These are phyloP conservation scores for Paraphaeosphaeria minitans DNA, from an alignment of 2,329 filamentous ascomycete genomes.

Conservation along the genomic window DNA sequence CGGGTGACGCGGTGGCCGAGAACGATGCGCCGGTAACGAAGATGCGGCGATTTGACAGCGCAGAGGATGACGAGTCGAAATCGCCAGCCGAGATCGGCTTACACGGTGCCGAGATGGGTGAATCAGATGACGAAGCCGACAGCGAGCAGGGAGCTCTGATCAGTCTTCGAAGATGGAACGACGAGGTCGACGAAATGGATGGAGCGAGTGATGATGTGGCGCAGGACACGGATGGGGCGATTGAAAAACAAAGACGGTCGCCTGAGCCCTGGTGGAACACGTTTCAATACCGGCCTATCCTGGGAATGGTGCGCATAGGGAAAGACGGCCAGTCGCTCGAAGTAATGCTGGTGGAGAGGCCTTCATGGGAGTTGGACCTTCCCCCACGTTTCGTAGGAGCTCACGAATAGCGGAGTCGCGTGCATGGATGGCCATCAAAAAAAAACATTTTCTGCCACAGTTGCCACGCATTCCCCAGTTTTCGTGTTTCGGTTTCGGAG, in stretches of 20 bases:
- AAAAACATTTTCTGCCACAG: neutral
- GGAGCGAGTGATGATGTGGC: constrained; percentile 17
- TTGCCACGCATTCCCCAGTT: neutral
- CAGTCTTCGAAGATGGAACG: constrained; percentile 31
- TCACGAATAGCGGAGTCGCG: constrained; percentile 33
- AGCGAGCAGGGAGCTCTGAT: constrained; percentile 36
- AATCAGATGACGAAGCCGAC: constrained; percentile 42
- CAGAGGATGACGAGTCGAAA: constrained; percentile 37
- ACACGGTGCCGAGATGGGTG: constrained; percentile 25
- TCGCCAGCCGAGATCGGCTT: constrained; percentile 36
- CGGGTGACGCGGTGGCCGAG: constrained; percentile 59
- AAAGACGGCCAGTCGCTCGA: constrained; percentile 62
- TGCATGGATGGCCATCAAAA: neutral
- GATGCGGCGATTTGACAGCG: constrained; percentile 54
- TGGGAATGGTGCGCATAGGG: constrained; percentile 70
- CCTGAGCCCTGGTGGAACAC: constrained; percentile 71
- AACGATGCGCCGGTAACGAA: constrained; percentile 54
- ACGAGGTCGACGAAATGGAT: constrained; percentile 23
- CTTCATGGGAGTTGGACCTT: constrained; percentile 80
- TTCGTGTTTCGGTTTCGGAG: constrained; percentile 2
- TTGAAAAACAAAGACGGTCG: constrained; percentile 26
- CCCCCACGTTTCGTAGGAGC: constrained; percentile 64
- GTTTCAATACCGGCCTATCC: constrained; percentile 91
- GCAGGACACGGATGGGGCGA: constrained; percentile 20
- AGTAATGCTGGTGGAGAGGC: constrained; percentile 86